Evolutionary conservation across 345 rosid species (phyloP).

Genomic region (Eucalyptus urophylla): DNA sequence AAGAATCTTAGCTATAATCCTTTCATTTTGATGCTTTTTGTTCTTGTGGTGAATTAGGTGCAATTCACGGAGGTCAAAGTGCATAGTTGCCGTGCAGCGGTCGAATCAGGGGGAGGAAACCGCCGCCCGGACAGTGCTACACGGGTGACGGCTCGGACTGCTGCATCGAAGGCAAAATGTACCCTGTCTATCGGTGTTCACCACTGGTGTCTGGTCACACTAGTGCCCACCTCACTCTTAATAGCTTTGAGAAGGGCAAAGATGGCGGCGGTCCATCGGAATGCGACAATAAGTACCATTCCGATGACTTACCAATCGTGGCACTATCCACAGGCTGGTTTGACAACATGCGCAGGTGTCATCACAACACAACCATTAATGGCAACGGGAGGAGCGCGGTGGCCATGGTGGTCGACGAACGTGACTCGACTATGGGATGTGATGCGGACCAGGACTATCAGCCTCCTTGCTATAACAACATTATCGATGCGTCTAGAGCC

Average conservation of each 20-base stretch:
- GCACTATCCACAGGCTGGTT: not conserved
- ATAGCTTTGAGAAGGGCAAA: not conserved
- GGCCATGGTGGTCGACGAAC: not conserved
- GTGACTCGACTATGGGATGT: not conserved
- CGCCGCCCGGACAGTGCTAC: not conserved
- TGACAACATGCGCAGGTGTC: not conserved
- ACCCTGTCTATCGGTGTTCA: not conserved
- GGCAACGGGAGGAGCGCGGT: not conserved
- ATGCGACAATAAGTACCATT: not conserved
- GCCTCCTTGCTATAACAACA: not conserved
- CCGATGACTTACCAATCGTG: not conserved
- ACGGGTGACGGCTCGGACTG: not conserved
- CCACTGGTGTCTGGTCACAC: not conserved
- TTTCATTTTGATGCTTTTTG: not conserved
- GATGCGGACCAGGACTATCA: not conserved
- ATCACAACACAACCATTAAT: not conserved
- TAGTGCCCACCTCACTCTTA: not conserved
- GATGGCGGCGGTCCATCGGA: not conserved
- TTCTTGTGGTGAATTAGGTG: not conserved
- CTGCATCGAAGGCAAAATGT: constrained; percentile 4
- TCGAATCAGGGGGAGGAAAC: not conserved
- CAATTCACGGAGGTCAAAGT: not conserved
- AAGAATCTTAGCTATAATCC: not conserved
- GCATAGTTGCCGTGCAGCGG: not conserved
- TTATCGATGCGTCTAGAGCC: not conserved